Evolutionary conservation across 73 alveolate genomes (phyloP), one percentile per base, ranked within the genome.

Genomic region (Tetrahymena elliotti): DNA sequence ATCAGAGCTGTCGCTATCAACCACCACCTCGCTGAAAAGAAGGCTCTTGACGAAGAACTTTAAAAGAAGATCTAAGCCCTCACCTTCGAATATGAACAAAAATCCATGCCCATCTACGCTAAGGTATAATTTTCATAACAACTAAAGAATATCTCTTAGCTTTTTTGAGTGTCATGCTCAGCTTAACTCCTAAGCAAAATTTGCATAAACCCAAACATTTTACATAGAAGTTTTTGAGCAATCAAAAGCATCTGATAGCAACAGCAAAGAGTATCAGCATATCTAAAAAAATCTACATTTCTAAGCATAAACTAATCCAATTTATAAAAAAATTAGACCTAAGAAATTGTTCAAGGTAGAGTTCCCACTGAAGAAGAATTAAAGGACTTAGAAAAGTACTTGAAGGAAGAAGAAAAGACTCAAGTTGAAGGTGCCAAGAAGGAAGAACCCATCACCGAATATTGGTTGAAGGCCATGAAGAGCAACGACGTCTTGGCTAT

Each of bases 401-500:
- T 94, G 20, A 94, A 92, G 92, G 97, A 95, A 9, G 82, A 93
- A 40, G 97, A 95, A 93, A 95, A 93, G 93, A 15, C 93, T 10
- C 40, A 82, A 52, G 53, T 93, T 31, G 41, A 33, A 92, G 95
- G 83, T 35, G 93, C 33, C 27, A 53, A 92, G 38, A 68, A 37
- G 93, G 97, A 94, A 39, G 95, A 95, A 95, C 97, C 97, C n/a
- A 37, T 95, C 2, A 93, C 53, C 36, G 96, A 93, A 34, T 95
- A 93, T 95, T 95, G 97, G 97, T 95, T 41, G n/a, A 93, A 95
- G 54, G 96, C 93, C 35, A 54, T 95, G 83, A 95, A 93, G 93
- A 95, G 83, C 37, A 83, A 93, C 53, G 84, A 83, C 33, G 94
- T 94, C 33, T 53, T 94, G 93, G 94, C 94, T 94, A 94, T 27